Evolutionary conservation across 805 yeast genomes (phyloP).

Genomic region (Candida parachauliodes): DNA sequence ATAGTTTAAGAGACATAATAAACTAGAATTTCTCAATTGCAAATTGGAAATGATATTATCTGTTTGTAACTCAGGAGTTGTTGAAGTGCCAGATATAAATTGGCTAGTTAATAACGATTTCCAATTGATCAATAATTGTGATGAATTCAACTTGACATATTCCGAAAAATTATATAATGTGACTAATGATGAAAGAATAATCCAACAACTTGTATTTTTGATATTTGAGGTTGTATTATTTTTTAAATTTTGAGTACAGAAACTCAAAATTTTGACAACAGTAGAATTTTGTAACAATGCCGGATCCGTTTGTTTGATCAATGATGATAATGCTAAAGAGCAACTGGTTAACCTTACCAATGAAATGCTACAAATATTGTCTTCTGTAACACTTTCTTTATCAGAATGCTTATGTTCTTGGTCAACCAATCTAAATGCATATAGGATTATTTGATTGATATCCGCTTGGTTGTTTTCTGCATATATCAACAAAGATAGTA

Average conservation of each 20-base stretch:
- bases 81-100: conserved; percentile 21
- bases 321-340: conserved; percentile 33
- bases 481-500: conserved; percentile 27
- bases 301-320: conserved; percentile 34
- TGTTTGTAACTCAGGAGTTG: conserved; percentile 17
- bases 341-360: conserved; percentile 26
- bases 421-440: conserved; percentile 27
- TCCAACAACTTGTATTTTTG: conserved; percentile 38
- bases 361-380: conserved; percentile 17
- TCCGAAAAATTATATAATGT: conserved; percentile 40
- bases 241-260: conserved; percentile 43
- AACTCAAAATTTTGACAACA: conserved; percentile 39
- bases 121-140: conserved; percentile 44
- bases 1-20: conserved; percentile 38
- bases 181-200: conserved; percentile 36
- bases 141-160: conserved; percentile 40
- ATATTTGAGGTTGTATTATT: conserved; percentile 25
- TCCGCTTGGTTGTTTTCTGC: conserved; percentile 29
- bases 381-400: conserved; percentile 10
- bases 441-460: conserved; percentile 31
- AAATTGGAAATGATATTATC: conserved; percentile 32
- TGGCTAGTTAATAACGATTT: conserved; percentile 42
- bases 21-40: conserved; percentile 34
- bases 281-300: conserved; percentile 36
- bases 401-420: conserved; percentile 22